Evolutionary conservation across 768 basidiomycete species (phyloP), one percentile per base, ranked within the genome.

Genomic region (Lactifluus subvellereus): DNA sequence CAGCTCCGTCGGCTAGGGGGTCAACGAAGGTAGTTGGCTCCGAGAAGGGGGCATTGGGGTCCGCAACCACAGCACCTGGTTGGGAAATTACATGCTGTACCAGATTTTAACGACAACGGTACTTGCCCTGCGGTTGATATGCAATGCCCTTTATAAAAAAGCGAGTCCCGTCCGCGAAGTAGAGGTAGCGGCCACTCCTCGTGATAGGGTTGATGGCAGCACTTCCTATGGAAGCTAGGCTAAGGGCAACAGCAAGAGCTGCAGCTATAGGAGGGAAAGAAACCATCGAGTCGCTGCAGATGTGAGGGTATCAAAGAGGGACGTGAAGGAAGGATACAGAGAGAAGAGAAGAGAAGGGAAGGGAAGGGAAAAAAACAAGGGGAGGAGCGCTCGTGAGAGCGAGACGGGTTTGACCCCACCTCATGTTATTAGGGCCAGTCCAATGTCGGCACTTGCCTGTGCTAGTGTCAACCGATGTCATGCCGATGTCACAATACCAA

Each of bases 131-230:
- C 64, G 82, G 79, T 72, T 93, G 91, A 74, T 94, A 94, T 11
- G 89, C 89, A 59, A 93, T 75, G 57, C 91, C 91, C 74, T 91
- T 92, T 76, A 97, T 88, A 75, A 85, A 94, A 76, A 95, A 96
- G 57, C 94, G 77, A 43, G 71, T 85, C 3, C 91, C 91, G 54
- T 84, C 81, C 4, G 81, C 80, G 45, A 81, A 82, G 74, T 94
- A 96, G 48, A 96, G 84, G 72, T 94, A 96, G 70, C 84, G 83
- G 38, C 91, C 93, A 33, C 77, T 71, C 49, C 91, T 82, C 43
- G 86, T 78, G 68, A 97, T 80, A 60, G 82, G 79, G 38, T 84
- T 79, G 49, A 94, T 78, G 61, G 89, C 90, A 16, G 90, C 90
- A n/a, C 76, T 71, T n/a, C 82, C 84, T 40, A 77, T 72, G n/a